Evolutionary conservation across 371 early-diverging fungal species (phyloP).

Genomic region (Funneliformis caledonium): DNA sequence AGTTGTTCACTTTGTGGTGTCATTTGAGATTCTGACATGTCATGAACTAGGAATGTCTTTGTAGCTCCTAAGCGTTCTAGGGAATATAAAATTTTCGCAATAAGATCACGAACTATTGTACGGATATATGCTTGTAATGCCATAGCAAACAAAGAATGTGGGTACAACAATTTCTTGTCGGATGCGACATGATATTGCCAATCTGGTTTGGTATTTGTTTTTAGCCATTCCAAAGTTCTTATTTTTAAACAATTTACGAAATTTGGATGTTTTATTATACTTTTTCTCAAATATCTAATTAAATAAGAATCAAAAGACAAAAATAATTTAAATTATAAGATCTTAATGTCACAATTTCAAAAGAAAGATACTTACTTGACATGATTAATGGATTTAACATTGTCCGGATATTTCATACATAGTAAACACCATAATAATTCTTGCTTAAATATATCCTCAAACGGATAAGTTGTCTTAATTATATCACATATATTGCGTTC

Average conservation of each 20-base stretch:
- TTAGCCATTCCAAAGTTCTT: neutral
- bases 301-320: too few species aligned
- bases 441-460: conserved; percentile 36
- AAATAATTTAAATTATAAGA: too few species aligned
- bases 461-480: conserved; percentile 29
- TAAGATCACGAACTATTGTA: conserved; percentile 20
- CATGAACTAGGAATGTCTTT: neutral
- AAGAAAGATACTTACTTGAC: too few species aligned
- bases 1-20: neutral
- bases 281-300: neutral
- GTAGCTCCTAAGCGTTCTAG: conserved; percentile 22
- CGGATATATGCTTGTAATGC: conserved; percentile 35
- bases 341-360: too few species aligned
- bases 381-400: neutral
- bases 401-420: conserved; percentile 35
- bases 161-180: conserved; percentile 28
- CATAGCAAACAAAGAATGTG: conserved; percentile 19
- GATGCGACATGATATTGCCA: conserved; percentile 41
- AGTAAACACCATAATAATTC: conserved; percentile 41
- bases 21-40: neutral
- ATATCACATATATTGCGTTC: conserved; percentile 18
- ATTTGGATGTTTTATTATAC: conserved; percentile 11
- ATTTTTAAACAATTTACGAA: conserved; percentile 19
- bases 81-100: conserved; percentile 32
- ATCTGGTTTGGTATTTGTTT: neutral